Evolutionary conservation across 2,329 filamentous ascomycete species (phyloP).

Genomic region (Ceratocystis diversiconidia): DNA sequence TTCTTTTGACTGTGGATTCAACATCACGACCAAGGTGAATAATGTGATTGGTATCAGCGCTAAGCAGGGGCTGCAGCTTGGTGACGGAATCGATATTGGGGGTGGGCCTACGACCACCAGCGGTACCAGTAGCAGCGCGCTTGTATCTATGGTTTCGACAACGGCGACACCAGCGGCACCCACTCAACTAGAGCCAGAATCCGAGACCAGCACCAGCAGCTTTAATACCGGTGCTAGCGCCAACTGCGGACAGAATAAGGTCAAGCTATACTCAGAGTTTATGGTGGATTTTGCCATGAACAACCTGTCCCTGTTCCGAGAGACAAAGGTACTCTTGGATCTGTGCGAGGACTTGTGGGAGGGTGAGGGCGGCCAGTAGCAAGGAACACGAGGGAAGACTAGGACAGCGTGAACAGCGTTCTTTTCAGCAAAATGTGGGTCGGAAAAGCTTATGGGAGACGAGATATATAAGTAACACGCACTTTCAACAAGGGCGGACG

Average conservation of each 20-base stretch:
- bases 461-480: background rate
- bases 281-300: constrained; percentile 6
- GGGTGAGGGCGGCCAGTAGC: background rate
- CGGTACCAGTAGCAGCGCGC: background rate
- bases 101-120: background rate
- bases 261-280: constrained; percentile 13
- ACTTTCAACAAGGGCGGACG: background rate
- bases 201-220: background rate
- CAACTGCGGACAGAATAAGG: constrained; percentile 6
- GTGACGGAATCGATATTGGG: background rate
- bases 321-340: constrained; percentile 5
- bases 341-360: constrained; percentile 9
- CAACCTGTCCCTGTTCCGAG: constrained; percentile 9
- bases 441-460: too few species aligned
- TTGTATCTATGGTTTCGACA: background rate
- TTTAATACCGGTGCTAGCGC: background rate
- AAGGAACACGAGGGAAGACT: background rate
- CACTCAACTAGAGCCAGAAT: background rate
- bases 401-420: too few species aligned
- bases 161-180: background rate
- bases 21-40: constrained; percentile 7
- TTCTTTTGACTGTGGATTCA: constrained; percentile 1
- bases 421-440: too few species aligned
- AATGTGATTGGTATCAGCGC: constrained; percentile 8
- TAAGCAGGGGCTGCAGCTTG: background rate